phyloP scores from a whole-genome alignment of 2,329 filamentous ascomycete species.

The Triangularia verruculosa region DNA sequence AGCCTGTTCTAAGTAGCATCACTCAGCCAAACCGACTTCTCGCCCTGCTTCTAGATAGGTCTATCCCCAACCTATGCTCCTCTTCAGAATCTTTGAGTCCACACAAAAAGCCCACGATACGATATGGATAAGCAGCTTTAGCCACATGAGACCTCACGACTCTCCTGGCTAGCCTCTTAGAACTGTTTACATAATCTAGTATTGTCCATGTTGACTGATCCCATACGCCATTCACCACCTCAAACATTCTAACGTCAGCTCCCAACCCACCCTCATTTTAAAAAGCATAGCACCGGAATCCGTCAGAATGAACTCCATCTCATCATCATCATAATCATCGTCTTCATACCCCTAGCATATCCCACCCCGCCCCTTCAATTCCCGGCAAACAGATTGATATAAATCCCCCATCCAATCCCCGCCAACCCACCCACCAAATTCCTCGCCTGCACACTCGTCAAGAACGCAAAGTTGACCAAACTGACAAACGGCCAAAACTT shows the following conservation, averaged over 20 bases:
- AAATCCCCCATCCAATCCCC: slow-evolving; percentile 69
- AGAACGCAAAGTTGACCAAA: slow-evolving; percentile 61
- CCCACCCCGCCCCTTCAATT: slow-evolving; percentile 21
- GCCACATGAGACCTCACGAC: too few relatives aligned
- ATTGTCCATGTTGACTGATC: neutral
- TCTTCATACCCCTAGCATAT: too few relatives aligned
- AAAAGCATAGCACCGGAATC: neutral
- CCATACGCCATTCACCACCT: neutral
- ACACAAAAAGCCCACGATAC: too few relatives aligned
- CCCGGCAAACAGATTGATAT: slow-evolving; percentile 59
- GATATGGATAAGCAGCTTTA: too few relatives aligned
- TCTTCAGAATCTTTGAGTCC: too few relatives aligned
- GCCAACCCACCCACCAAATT: slow-evolving; percentile 65
- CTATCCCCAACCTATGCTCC: too few relatives aligned
- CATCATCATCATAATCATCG: too few relatives aligned
- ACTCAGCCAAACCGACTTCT: slow-evolving; percentile 52
- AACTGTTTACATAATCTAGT: neutral
- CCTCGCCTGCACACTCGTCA: slow-evolving; percentile 63
- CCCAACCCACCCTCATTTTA: neutral
- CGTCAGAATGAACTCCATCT: neutral
- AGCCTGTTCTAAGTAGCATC: slow-evolving; percentile 52
- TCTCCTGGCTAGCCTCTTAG: neutral
- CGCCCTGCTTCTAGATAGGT: slow-evolving; percentile 38
- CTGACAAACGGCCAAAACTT: slow-evolving; percentile 69
- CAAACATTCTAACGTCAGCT: neutral